These are phyloP conservation scores for Paragyromitra xinjiangensis DNA, from an alignment of 495 filamentous ascomycete species.

Conservation along the genomic window DNA sequence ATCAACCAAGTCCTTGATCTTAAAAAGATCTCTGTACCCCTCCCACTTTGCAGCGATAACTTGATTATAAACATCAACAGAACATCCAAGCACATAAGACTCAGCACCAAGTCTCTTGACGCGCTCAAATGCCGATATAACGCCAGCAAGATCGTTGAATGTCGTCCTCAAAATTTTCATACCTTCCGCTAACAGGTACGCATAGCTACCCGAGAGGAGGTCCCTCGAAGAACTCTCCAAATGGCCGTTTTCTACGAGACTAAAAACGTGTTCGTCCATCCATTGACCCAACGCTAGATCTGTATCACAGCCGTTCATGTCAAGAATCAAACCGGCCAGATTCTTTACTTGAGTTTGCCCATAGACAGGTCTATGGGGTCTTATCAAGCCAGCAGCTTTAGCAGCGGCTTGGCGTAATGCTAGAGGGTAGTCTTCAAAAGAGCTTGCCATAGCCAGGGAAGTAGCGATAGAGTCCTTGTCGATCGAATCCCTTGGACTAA, in stretches of 20 bases:
- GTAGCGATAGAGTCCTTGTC: conserved; percentile 23
- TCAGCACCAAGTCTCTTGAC: conserved; percentile 67
- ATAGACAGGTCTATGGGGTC: not conserved
- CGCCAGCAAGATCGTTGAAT: conserved; percentile 51
- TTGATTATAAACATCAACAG: conserved; percentile 69
- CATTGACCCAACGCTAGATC: conserved; percentile 42
- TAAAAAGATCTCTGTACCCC: conserved; percentile 64
- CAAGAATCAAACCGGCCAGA: not conserved
- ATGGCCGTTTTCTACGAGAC: not conserved
- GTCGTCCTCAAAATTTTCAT: conserved; percentile 39
- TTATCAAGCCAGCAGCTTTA: conserved; percentile 42
- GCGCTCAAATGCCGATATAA: conserved; percentile 50
- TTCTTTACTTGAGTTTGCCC: not conserved
- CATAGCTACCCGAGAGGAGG: conserved; percentile 38
- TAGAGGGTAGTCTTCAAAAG: conserved; percentile 37
- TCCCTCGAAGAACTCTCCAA: not conserved
- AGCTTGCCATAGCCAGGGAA: conserved; percentile 40
- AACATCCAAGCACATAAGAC: conserved; percentile 69
- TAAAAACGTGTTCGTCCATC: conserved; percentile 48
- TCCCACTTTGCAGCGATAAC: conserved; percentile 67
- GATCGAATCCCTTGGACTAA: conserved; percentile 30
- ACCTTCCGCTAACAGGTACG: conserved; percentile 50
- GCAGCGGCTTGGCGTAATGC: conserved; percentile 43
- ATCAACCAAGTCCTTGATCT: conserved; percentile 65
- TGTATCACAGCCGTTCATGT: conserved; percentile 39